phyloP scores from a whole-genome alignment of 2,329 filamentous ascomycete species.

The Didymella pinodella region DNA sequence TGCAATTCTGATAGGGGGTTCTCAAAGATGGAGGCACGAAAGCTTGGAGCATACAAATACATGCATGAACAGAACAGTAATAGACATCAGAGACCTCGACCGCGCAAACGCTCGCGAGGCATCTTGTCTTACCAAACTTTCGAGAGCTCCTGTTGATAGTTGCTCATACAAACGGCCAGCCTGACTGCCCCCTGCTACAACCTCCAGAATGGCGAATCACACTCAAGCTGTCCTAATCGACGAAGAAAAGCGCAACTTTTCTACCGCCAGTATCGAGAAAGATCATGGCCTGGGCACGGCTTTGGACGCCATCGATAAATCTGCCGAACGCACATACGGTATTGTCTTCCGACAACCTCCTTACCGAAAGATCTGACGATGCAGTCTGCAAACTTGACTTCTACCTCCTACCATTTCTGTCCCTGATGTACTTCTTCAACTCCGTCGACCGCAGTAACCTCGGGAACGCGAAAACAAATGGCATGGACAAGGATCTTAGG shows the following conservation, averaged over 20 bases:
- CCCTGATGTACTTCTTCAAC: conserved; percentile 55
- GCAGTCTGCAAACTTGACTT: conserved; percentile 53
- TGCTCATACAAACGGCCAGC: neutral
- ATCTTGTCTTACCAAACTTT: neutral
- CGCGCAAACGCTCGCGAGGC: neutral
- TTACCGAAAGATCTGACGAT: neutral
- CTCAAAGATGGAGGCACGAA: conserved; percentile 4
- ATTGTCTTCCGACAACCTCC: conserved; percentile 20
- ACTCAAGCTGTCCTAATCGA: conserved; percentile 1
- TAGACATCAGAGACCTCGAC: neutral
- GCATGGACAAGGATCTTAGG: conserved; percentile 54
- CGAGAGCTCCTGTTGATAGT: neutral
- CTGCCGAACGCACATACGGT: conserved; percentile 48
- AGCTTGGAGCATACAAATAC: neutral
- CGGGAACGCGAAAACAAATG: conserved; percentile 61
- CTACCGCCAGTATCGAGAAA: conserved; percentile 15
- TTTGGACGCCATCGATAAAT: conserved; percentile 35
- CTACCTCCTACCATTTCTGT: conserved; percentile 55
- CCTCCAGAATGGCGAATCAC: neutral
- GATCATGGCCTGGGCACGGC: neutral
- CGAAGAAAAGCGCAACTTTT: conserved; percentile 12
- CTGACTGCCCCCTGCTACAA: neutral
- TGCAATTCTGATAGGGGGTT: neutral
- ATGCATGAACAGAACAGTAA: neutral
- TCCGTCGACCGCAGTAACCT: conserved; percentile 54